Evolutionary conservation across 2,329 filamentous ascomycete species (phyloP).

Genomic region (Huntiella savannae): DNA sequence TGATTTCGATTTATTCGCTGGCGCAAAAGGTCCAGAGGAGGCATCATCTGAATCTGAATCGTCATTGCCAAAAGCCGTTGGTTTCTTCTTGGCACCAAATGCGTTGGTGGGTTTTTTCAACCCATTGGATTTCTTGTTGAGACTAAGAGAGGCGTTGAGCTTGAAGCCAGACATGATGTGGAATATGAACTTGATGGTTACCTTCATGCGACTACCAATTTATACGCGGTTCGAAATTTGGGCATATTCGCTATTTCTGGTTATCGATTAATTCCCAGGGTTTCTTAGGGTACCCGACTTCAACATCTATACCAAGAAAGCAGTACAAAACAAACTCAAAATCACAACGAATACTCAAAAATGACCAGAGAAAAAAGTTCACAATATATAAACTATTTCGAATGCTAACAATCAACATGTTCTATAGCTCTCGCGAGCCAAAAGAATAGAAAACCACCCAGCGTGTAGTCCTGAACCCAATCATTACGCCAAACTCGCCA

Average conservation of each 20-base stretch:
- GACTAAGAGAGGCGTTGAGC: constrained; percentile 37
- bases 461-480: not conserved
- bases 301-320: too few species aligned
- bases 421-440: not conserved
- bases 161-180: constrained; percentile 28
- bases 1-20: not conserved
- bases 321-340: too few species aligned
- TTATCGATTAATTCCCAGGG: too few species aligned
- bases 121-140: constrained; percentile 34
- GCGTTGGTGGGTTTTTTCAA: constrained; percentile 32
- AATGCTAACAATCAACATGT: not conserved
- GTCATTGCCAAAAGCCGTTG: constrained; percentile 31
- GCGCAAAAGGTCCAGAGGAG: constrained; percentile 14
- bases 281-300: too few species aligned
- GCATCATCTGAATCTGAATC: constrained; percentile 35
- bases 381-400: constrained; percentile 7
- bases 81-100: constrained; percentile 16
- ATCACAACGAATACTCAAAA: not conserved
- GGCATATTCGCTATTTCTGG: too few species aligned
- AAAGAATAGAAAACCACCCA: constrained; percentile 4
- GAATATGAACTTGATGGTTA: not conserved
- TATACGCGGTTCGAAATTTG: too few species aligned
- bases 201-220: too few species aligned
- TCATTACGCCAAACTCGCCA: constrained; percentile 8
- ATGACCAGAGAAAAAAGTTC: constrained; percentile 4